Evolutionary conservation across 768 basidiomycete species (phyloP), one percentile per base, ranked within the genome.

Genomic region (Mycena vulgaris): DNA sequence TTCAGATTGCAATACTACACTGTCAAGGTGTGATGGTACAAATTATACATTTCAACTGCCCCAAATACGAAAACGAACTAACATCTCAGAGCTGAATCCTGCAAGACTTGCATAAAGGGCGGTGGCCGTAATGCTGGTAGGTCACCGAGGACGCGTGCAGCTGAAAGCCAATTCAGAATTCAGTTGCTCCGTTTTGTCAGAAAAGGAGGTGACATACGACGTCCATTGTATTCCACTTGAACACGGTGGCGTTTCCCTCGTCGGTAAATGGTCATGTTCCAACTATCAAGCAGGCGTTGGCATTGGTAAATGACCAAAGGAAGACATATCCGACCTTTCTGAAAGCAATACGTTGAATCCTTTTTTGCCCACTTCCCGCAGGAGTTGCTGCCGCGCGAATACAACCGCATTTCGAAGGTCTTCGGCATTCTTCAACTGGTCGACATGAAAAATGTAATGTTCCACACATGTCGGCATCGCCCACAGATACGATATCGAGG

Each of bases 91-190:
- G 68, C 68, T n/a, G 78, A 77, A 71, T 86, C 83, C 58, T 88
- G 83, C 49, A 94, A 82, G 65, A 94, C 84, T 49, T 83, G 90
- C 72, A 93, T 87, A 80, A 92, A 94, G 0, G 93, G 94, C 27
- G 91, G 90, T 21, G 83, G 83, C 35, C 84, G 83, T 27, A 77
- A 79, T 62, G 79, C 68, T n/a, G 86, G 84, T 28, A 84, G 68
- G 73, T 89, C 85, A 35, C 88, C 89, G 0, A 82, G 76, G 49
- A 87, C 84, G 70, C 83, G 88, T 55, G 91, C 93, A 21, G 92
- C 86, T 88, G 69, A 25, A 62, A 63, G 11, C 8, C 7, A 28
- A 31, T 58, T 57, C 53, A n/a, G n/a, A n/a, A n/a, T 69, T 60
- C 60, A 71, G 70, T 30, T n/a, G 21, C 53, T 62, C 42, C 42